phyloP scores from a whole-genome alignment of 257 asterid species.

The Buddleja alternifolia region DNA sequence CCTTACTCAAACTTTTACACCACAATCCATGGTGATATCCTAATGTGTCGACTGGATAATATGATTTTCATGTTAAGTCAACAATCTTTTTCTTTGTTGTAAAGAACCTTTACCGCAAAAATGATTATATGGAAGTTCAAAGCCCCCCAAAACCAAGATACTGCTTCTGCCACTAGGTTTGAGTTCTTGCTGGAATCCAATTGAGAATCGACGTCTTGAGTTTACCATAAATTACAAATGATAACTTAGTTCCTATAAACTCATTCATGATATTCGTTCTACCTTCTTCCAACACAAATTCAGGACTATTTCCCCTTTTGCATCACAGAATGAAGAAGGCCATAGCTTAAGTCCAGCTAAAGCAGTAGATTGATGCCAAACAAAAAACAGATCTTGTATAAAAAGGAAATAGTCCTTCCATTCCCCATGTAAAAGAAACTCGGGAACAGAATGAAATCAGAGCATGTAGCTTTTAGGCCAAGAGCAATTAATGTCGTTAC shows the following conservation, averaged over 20 bases:
- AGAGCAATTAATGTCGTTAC: background rate
- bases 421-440: background rate
- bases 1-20: background rate
- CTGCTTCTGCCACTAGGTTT: background rate
- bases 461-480: background rate
- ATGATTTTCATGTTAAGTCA: background rate
- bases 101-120: background rate
- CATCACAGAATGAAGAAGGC: background rate
- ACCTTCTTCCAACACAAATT: background rate
- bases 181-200: conserved; percentile 10
- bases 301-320: background rate
- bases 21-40: background rate
- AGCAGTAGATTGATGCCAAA: background rate
- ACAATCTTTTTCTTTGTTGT: background rate
- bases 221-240: background rate
- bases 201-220: background rate
- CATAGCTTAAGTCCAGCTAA: conserved; percentile 14
- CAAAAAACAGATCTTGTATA: no score
- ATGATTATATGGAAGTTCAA: background rate
- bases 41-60: background rate
- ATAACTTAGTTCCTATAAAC: background rate
- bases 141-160: background rate
- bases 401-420: background rate
- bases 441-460: no score
- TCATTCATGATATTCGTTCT: background rate